Evolutionary conservation across 2,329 filamentous ascomycete genomes (phyloP).

Genomic region (Talaromyces sp.): DNA sequence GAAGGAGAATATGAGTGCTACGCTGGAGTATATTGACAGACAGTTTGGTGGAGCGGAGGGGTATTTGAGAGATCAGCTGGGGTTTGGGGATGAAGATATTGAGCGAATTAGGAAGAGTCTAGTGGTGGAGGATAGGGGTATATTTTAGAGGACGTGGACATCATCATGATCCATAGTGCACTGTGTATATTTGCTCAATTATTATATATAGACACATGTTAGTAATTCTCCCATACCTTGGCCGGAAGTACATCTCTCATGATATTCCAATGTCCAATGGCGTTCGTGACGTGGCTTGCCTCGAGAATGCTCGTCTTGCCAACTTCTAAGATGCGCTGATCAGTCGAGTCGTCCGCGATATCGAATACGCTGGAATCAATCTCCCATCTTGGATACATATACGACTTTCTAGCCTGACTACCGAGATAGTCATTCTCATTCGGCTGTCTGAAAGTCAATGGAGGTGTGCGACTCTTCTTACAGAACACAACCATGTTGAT

Average conservation of each 20-base stretch:
- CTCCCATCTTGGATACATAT: slow-evolving; percentile 70
- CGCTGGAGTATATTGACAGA: slow-evolving; percentile 53
- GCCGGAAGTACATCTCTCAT: slow-evolving; percentile 82
- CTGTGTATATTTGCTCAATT: neutral
- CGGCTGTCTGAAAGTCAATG: slow-evolving; percentile 65
- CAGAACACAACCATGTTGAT: slow-evolving; percentile 98
- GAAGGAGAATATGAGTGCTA: slow-evolving; percentile 51
- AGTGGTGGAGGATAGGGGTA: slow-evolving; percentile 31
- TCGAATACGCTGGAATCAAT: slow-evolving; percentile 48
- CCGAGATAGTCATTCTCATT: slow-evolving; percentile 64
- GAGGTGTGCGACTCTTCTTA: slow-evolving; percentile 55
- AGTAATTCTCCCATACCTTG: slow-evolving; percentile 86
- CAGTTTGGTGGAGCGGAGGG: slow-evolving; percentile 62
- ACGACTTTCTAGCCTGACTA: slow-evolving; percentile 66
- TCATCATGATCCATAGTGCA: neutral
- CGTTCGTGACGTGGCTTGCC: slow-evolving; percentile 70
- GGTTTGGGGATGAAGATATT: slow-evolving; percentile 56
- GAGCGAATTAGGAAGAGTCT: slow-evolving; percentile 48
- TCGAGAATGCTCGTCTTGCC: slow-evolving; percentile 63
- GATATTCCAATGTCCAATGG: slow-evolving; percentile 81
- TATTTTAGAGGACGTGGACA: neutral
- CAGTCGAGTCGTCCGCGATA: slow-evolving; percentile 43
- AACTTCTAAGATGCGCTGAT: slow-evolving; percentile 38
- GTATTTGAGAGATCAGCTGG: slow-evolving; percentile 60
- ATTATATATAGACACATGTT: slow-evolving; percentile 13